phyloP scores from a whole-genome alignment of 2,329 filamentous ascomycete species.

The Pseudogymnoascus sp. region DNA sequence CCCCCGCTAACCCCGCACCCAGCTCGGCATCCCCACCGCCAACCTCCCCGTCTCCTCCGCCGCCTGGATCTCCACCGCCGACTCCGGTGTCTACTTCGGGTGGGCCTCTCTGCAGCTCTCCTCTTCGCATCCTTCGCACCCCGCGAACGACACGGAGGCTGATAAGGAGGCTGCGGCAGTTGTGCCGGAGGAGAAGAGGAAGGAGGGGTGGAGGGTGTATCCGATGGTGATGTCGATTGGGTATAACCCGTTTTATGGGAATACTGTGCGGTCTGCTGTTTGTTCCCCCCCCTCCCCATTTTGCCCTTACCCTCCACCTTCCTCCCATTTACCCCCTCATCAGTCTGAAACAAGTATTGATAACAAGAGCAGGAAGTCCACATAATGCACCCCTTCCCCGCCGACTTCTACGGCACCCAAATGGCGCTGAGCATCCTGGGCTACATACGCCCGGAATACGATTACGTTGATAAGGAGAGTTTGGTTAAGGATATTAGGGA shows the following conservation, averaged over 20 bases:
- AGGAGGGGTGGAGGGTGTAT: conserved; percentile 42
- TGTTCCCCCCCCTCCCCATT: conserved; percentile 19
- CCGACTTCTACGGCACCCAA: conserved; percentile 76
- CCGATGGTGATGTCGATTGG: conserved; percentile 92
- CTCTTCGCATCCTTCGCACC: conserved; percentile 32
- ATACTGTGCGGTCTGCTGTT: conserved; percentile 69
- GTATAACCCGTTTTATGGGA: conserved; percentile 97
- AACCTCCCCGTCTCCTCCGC: conserved; percentile 71
- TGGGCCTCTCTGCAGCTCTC: conserved; percentile 67
- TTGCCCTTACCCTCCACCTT: neutral
- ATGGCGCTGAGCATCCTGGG: conserved; percentile 76
- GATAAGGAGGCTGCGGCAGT: conserved; percentile 12
- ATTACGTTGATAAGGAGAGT: conserved; percentile 77
- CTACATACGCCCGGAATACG: conserved; percentile 80
- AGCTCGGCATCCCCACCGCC: conserved; percentile 94
- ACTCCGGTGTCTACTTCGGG: conserved; percentile 87
- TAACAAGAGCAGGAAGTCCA: conserved; percentile 59
- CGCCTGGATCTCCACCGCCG: conserved; percentile 53
- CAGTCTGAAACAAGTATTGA: no score
- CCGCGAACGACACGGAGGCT: conserved; percentile 5
- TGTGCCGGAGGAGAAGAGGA: conserved; percentile 7
- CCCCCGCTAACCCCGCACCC: neutral
- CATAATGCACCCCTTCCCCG: conserved; percentile 65
- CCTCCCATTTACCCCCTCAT: neutral
- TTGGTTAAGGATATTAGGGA: conserved; percentile 80